Base-by-base conservation (phyloP, 2,329 filamentous ascomycete genomes). In the Penicillium sp. region DNA sequence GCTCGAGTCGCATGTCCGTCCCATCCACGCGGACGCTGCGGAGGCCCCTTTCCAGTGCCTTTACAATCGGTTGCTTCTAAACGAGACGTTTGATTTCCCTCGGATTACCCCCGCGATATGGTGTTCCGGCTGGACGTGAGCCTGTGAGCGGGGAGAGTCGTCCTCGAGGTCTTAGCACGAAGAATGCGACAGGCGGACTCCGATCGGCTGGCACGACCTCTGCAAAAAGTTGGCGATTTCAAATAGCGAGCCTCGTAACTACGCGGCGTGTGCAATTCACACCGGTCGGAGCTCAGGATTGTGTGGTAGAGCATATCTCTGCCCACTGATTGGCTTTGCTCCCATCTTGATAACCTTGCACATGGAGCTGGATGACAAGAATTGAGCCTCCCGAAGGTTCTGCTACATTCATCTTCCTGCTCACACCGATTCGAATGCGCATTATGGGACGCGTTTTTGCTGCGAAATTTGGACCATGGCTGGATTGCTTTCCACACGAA, bases 1-100 rank as follows among this genome's bases (percentile, higher is more conserved):
- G 47, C 38, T 40, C 47, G 45, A 49, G 43, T 54, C 56, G 56
- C 56, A 59, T 49, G 49, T 23, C 44, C 43, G 38, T 48, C 34
- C 46, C 44, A 39, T 26, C 34, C 41, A 45, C 53, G 44, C 54
- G 46, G 44, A 9, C 42, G 28, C 44, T 46, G 42, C 50, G 40
- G 42, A 36, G 35, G 27, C 42, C 18, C 46, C 27, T 44, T 36
- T 38, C 39, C 42, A 40, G 37, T 32, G 44, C 26, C 36, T 23
- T 39, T 34, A 34, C 32, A n/a, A 46, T 42, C 36, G 22, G 22
- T 14, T 7, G 20, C 3, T 26, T 6, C 32, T 26, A 11, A 31
- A 14, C 14, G 27, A 16, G 32, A 3, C 9, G 6, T 6, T 10
- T 11, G 27, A 4, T 6, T 3, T 22, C 31, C 13, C 8, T 9